Conservation (phyloP, 2,329 filamentous ascomycete genomes). For the Paecilomyces variotii region DNA sequence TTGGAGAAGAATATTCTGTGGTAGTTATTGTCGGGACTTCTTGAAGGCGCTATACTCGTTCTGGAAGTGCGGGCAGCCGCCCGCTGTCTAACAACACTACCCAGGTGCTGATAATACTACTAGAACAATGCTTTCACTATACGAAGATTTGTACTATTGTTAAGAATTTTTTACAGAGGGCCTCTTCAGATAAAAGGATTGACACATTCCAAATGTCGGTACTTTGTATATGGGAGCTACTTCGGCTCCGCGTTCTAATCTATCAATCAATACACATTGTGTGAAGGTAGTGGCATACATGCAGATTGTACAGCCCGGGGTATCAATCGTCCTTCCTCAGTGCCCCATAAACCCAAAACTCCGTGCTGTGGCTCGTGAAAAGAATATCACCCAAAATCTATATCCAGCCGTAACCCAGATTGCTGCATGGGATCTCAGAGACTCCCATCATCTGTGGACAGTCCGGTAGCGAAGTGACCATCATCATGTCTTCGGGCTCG, state of each 20-base stretch:
- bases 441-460: conserved; percentile 19
- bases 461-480: conserved; percentile 13
- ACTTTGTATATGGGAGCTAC: not conserved
- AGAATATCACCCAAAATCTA: conserved; percentile 10
- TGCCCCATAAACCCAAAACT: conserved; percentile 16
- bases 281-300: not conserved
- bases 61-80: not conserved
- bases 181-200: not conserved
- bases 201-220: not conserved
- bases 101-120: no score
- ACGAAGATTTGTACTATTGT: no score
- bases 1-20: no score
- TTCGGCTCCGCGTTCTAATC: not conserved
- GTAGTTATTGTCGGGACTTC: no score
- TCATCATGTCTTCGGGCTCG: conserved; percentile 13
- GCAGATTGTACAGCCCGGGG: conserved; percentile 7
- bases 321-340: conserved; percentile 16
- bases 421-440: conserved; percentile 22
- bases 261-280: not conserved
- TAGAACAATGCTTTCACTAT: no score
- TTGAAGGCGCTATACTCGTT: not conserved
- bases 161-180: no score
- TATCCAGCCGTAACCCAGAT: conserved; percentile 28
- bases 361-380: conserved; percentile 25
- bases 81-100: no score